These are phyloP conservation scores for Dentipellis fragilis DNA, from an alignment of 768 basidiomycete species.

Conservation along the genomic window DNA sequence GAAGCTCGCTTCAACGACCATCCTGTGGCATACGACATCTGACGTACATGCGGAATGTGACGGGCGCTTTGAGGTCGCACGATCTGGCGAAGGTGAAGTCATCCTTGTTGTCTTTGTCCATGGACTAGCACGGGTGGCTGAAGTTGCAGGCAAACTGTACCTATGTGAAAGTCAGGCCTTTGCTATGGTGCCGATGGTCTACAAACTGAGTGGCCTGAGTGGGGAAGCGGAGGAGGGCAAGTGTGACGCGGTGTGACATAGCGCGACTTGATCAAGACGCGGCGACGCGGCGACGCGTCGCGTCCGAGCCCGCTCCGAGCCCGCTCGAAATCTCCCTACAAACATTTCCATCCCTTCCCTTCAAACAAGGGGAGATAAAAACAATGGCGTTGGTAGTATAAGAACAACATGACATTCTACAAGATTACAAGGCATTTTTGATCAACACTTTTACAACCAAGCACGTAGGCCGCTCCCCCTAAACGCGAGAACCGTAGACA, in stretches of 20 bases:
- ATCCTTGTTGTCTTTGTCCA: constrained; percentile 62
- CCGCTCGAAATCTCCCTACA: not conserved
- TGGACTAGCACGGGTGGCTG: constrained; percentile 10
- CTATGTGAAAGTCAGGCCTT: too few relatives aligned
- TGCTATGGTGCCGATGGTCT: too few relatives aligned
- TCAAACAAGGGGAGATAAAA: not conserved
- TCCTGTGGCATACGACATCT: not conserved
- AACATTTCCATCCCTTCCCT: not conserved
- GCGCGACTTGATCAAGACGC: not conserved
- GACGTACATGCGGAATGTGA: constrained; percentile 74
- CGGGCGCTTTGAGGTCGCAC: constrained; percentile 78
- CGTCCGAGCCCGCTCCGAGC: too few relatives aligned
- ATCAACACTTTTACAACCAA: not conserved
- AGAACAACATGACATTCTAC: not conserved
- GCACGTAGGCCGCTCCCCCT: not conserved
- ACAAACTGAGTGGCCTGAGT: not conserved
- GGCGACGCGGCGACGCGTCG: too few relatives aligned
- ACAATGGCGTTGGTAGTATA: not conserved
- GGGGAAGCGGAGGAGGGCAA: not conserved
- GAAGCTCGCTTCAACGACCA: not conserved
- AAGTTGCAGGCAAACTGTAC: not conserved
- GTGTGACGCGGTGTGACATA: not conserved
- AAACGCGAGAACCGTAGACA: constrained; percentile 62
- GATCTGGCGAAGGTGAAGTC: constrained; percentile 92
- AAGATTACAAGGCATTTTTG: not conserved